Evolutionary conservation across 345 rosid genomes (phyloP).

Genomic region (Crucihimalaya himalaica): DNA sequence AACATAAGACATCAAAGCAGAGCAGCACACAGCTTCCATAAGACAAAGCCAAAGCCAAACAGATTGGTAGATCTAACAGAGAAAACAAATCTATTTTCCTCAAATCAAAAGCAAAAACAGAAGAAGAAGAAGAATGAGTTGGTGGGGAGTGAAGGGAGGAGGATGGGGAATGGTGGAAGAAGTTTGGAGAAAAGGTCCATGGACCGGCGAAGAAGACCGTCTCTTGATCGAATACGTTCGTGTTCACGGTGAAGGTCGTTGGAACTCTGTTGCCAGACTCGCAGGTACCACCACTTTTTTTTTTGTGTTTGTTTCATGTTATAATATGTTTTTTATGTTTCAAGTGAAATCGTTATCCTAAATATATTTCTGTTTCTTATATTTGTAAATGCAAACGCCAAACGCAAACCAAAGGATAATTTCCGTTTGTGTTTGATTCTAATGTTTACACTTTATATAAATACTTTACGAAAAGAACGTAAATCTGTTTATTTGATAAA

Average conservation of each 20-base stretch:
- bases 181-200: slow-evolving; percentile 88
- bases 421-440: too few species aligned
- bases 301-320: neutral
- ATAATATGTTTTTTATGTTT: neutral
- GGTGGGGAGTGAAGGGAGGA: slow-evolving; percentile 2
- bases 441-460: neutral
- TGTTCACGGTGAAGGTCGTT: slow-evolving; percentile 79
- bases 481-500: too few species aligned
- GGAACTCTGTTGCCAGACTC: slow-evolving; percentile 89
- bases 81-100: neutral
- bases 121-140: slow-evolving; percentile 46
- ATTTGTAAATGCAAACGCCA: too few species aligned
- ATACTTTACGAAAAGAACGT: too few species aligned
- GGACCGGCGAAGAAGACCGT: slow-evolving; percentile 84
- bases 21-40: slow-evolving; percentile 24
- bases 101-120: neutral
- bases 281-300: slow-evolving; percentile 46
- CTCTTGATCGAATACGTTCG: slow-evolving; percentile 66
- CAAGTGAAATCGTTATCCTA: too few species aligned
- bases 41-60: neutral
- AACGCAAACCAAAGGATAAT: too few species aligned
- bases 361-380: too few species aligned
- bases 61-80: neutral
- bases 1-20: slow-evolving; percentile 38
- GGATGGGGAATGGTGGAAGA: slow-evolving; percentile 56